phyloP scores from a whole-genome alignment of 1,284 basidiomycete genomes.

The Boletus semigastroideus region DNA sequence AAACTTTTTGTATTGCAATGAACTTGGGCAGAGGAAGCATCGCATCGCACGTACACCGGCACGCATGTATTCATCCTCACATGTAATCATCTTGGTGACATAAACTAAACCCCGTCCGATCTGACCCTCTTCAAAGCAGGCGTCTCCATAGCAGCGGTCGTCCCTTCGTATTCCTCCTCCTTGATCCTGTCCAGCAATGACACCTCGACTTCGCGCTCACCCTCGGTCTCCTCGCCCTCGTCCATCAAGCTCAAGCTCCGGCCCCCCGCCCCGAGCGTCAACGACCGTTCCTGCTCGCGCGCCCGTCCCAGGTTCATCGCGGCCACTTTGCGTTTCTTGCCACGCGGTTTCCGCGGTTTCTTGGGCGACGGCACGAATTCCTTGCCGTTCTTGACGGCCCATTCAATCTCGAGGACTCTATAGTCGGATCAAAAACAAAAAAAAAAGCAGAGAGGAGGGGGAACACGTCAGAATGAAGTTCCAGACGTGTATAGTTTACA shows the following conservation, averaged over 20 bases:
- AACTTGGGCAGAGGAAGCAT: constrained; percentile 12
- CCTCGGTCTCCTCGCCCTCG: constrained; percentile 21
- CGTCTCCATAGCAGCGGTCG: constrained; percentile 13
- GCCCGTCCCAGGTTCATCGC: constrained; percentile 9
- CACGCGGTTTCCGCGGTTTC: constrained; percentile 39
- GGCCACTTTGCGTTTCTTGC: constrained; percentile 37
- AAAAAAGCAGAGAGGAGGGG: constrained; percentile 10
- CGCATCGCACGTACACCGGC: constrained; percentile 8
- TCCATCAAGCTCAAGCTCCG: constrained; percentile 5
- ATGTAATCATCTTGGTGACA: constrained; percentile 23
- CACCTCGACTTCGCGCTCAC: constrained; percentile 9
- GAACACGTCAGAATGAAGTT: constrained; percentile 25
- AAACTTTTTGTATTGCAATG: constrained; percentile 12
- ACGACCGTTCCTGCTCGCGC: not conserved
- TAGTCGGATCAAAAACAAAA: constrained; percentile 5
- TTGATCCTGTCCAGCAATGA: constrained; percentile 25
- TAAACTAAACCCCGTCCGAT: constrained; percentile 6
- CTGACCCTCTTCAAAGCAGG: constrained; percentile 28
- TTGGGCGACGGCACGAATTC: constrained; percentile 67
- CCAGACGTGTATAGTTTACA: constrained; percentile 42
- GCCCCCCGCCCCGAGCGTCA: not conserved
- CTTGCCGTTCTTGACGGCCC: constrained; percentile 60
- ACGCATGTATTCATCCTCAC: constrained; percentile 22
- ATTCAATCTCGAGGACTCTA: constrained; percentile 76
- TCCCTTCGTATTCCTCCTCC: constrained; percentile 31